Evolutionary conservation across 345 rosid species (phyloP).

Genomic region (Arabis hirsuta): DNA sequence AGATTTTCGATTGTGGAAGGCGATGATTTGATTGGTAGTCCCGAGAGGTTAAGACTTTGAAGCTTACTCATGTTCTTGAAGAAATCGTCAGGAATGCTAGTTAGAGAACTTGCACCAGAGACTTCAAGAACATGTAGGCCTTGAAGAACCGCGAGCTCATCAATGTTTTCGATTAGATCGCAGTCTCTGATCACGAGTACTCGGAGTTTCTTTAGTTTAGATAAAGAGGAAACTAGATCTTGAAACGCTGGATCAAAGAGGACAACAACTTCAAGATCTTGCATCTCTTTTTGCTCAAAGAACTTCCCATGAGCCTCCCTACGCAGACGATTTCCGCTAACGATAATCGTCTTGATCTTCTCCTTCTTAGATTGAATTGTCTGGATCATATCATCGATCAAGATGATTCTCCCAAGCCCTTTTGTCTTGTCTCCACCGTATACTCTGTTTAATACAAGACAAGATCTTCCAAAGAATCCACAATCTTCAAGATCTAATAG

Average conservation of each 20-base stretch:
- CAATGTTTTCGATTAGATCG: constrained; percentile 36
- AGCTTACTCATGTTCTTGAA: constrained; percentile 42
- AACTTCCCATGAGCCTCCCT: constrained; percentile 37
- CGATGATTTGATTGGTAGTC: constrained; percentile 34
- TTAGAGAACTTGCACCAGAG: constrained; percentile 49
- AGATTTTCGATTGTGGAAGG: constrained; percentile 42
- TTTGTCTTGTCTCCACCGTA: constrained; percentile 28
- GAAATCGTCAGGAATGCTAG: constrained; percentile 38
- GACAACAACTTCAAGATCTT: constrained; percentile 49
- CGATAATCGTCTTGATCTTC: constrained; percentile 44
- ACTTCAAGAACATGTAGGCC: constrained; percentile 55
- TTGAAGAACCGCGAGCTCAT: constrained; percentile 28
- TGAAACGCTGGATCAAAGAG: constrained; percentile 49
- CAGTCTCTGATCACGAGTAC: constrained; percentile 61
- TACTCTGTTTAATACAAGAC: constrained; percentile 49
- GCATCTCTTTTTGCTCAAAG: constrained; percentile 44
- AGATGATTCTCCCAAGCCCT: constrained; percentile 52
- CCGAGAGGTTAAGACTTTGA: constrained; percentile 59
- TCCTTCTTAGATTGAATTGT: constrained; percentile 34
- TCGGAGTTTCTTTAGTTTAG: constrained; percentile 37
- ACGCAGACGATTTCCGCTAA: constrained; percentile 48
- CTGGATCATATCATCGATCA: constrained; percentile 54
- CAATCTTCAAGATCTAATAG: constrained; percentile 42
- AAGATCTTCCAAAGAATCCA: constrained; percentile 46
- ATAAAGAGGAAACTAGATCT: constrained; percentile 21